Evolutionary conservation across 2,329 filamentous ascomycete species (phyloP).

Genomic region (Fusarium incarnatum): DNA sequence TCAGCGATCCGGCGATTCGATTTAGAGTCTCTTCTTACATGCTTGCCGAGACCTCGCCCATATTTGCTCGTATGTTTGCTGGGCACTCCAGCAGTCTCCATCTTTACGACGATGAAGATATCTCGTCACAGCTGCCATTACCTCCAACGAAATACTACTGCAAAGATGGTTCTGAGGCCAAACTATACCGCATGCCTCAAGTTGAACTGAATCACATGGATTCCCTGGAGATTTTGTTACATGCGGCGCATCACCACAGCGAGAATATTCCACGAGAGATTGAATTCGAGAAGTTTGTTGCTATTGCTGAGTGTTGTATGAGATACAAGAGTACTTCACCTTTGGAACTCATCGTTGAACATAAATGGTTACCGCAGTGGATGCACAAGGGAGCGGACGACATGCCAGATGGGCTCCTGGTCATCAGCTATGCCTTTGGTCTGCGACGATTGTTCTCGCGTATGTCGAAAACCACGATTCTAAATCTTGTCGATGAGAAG

Average conservation of each 20-base stretch:
- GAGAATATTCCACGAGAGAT: constrained; percentile 60
- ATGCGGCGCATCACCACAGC: constrained; percentile 64
- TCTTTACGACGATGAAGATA: constrained; percentile 54
- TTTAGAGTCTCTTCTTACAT: constrained; percentile 65
- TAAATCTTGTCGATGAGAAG: constrained; percentile 58
- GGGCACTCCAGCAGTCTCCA: constrained; percentile 47
- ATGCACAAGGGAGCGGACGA: constrained; percentile 60
- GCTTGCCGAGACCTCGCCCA: constrained; percentile 63
- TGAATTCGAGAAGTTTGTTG: constrained; percentile 62
- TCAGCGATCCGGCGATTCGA: constrained; percentile 55
- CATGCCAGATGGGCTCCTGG: constrained; percentile 61
- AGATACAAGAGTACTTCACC: constrained; percentile 64
- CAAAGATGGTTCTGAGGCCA: constrained; percentile 58
- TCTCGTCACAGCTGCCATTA: constrained; percentile 51
- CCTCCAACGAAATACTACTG: constrained; percentile 53
- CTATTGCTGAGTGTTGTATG: constrained; percentile 63
- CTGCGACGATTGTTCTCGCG: constrained; percentile 60
- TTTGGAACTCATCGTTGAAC: constrained; percentile 62
- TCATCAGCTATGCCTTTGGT: constrained; percentile 66
- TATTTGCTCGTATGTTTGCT: constrained; percentile 63
- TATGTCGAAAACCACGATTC: constrained; percentile 61
- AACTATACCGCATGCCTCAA: constrained; percentile 65
- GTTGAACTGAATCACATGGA: constrained; percentile 57
- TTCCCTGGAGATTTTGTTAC: constrained; percentile 60
- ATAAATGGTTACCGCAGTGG: constrained; percentile 65